Evolutionary conservation across 192 early-diverging fungal genomes (phyloP).

Genomic region (Coemansia sp.): DNA sequence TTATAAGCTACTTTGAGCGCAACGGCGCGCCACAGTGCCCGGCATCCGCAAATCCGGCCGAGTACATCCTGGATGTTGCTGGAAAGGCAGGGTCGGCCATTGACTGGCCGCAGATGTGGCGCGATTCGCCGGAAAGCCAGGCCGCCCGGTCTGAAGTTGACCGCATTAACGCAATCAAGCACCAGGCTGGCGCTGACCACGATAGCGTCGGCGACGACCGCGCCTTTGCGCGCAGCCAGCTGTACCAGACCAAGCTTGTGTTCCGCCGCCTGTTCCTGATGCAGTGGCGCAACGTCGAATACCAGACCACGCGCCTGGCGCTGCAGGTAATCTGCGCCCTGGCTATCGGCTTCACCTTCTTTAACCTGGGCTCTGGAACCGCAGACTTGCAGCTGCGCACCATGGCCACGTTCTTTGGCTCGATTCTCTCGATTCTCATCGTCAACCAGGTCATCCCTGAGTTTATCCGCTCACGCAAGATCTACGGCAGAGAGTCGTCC

Average conservation of each 20-base stretch:
- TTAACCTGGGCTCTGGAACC: slow-evolving; percentile 55
- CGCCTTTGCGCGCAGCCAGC: slow-evolving; percentile 27
- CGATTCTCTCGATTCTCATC: slow-evolving; percentile 55
- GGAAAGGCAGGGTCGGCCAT: slow-evolving; percentile 25
- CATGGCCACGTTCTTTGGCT: slow-evolving; percentile 53
- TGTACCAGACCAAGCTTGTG: slow-evolving; percentile 58
- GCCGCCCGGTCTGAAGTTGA: slow-evolving; percentile 53
- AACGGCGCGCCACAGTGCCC: slow-evolving; percentile 70
- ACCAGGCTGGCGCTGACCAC: slow-evolving; percentile 5
- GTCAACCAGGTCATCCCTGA: slow-evolving; percentile 65
- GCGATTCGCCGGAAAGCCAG: slow-evolving; percentile 52
- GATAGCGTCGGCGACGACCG: slow-evolving; percentile 25
- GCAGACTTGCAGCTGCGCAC: slow-evolving; percentile 61
- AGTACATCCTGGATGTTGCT: slow-evolving; percentile 76
- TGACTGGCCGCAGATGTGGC: slow-evolving; percentile 77
- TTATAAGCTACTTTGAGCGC: slow-evolving; percentile 75
- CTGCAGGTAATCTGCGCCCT: slow-evolving; percentile 57
- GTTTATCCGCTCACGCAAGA: slow-evolving; percentile 59
- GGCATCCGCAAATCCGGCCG: slow-evolving; percentile 72
- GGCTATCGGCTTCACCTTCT: slow-evolving; percentile 68
- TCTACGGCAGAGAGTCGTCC: slow-evolving; percentile 62
- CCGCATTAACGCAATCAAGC: slow-evolving; percentile 33
- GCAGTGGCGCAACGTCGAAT: slow-evolving; percentile 69
- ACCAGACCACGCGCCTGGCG: slow-evolving; percentile 64
- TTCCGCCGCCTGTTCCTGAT: slow-evolving; percentile 61